Conservation (phyloP, 257 asterid genomes). For the Forsythia suspensa region DNA sequence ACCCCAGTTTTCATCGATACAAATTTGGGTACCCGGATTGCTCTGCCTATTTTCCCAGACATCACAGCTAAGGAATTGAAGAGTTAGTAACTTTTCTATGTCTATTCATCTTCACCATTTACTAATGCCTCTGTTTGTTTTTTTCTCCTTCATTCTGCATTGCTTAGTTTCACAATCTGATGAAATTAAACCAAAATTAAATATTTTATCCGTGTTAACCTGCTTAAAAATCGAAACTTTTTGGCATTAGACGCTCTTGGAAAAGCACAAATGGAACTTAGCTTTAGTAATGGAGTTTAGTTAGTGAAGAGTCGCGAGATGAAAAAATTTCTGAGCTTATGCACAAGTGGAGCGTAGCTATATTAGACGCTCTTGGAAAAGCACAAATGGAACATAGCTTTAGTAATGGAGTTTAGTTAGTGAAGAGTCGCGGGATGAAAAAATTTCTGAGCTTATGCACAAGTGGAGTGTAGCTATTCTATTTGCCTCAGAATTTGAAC, state of each 20-base stretch:
- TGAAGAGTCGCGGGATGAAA: not conserved
- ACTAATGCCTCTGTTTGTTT: not conserved
- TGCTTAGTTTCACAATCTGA: not conserved
- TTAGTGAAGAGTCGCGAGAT: not conserved
- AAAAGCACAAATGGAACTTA: not conserved
- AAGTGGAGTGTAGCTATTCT: not conserved
- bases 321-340: not conserved
- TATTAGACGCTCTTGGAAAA: conserved; percentile 1
- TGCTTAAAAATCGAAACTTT: conserved; percentile 24
- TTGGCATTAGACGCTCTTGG: conserved; percentile 1
- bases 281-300: not conserved
- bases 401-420: not conserved
- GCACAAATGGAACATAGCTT: not conserved
- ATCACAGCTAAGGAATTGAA: conserved; percentile 42
- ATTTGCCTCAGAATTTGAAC: not conserved
- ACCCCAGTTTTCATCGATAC: conserved; percentile 42
- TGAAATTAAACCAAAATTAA: not conserved
- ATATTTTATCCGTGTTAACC: not conserved
- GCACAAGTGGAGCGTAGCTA: not conserved
- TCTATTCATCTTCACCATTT: not conserved
- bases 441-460: not conserved
- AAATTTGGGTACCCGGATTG: conserved; percentile 56
- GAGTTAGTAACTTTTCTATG: conserved; percentile 29
- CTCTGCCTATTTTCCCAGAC: conserved; percentile 37
- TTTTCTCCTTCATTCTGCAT: not conserved